These are phyloP conservation scores for Stagonosporopsis cucurbitacearum DNA, from an alignment of 2,329 filamentous ascomycete genomes.

Conservation along the genomic window DNA sequence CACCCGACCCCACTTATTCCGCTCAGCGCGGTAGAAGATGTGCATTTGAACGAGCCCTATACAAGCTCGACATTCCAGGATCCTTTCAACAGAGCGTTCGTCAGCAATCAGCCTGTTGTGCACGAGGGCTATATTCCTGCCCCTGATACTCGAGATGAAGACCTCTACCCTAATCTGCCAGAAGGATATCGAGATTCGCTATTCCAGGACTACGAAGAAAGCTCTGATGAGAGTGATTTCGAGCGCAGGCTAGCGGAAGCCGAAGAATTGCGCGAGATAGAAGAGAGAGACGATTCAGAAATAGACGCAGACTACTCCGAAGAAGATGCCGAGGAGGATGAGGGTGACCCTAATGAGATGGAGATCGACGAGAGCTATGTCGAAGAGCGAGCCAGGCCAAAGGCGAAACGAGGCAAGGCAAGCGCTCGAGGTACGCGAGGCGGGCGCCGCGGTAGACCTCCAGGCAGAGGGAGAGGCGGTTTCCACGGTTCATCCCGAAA, in stretches of 20 bases:
- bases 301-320: constrained; percentile 47
- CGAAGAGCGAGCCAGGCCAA: constrained; percentile 26
- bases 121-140: constrained; percentile 51
- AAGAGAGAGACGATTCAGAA: constrained; percentile 39
- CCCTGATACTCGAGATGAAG: constrained; percentile 43
- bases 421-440: constrained; percentile 28
- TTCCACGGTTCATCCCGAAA: constrained; percentile 20
- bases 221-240: constrained; percentile 38
- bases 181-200: constrained; percentile 27
- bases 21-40: constrained; percentile 29
- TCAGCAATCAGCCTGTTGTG: constrained; percentile 40
- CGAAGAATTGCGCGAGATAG: constrained; percentile 35
- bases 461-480: constrained; percentile 35
- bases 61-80: constrained; percentile 26
- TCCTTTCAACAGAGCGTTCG: constrained; percentile 32
- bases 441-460: constrained; percentile 34
- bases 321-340: constrained; percentile 41
- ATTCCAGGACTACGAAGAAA: constrained; percentile 32
- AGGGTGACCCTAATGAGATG: constrained; percentile 43
- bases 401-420: constrained; percentile 25
- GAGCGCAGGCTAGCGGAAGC: constrained; percentile 38
- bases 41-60: constrained; percentile 25
- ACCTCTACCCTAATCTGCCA: constrained; percentile 35
- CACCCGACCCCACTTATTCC: constrained; percentile 30
- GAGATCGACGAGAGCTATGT: constrained; percentile 38